phyloP scores from a whole-genome alignment of 345 rosid genomes.

The Eucalyptus regnans region DNA sequence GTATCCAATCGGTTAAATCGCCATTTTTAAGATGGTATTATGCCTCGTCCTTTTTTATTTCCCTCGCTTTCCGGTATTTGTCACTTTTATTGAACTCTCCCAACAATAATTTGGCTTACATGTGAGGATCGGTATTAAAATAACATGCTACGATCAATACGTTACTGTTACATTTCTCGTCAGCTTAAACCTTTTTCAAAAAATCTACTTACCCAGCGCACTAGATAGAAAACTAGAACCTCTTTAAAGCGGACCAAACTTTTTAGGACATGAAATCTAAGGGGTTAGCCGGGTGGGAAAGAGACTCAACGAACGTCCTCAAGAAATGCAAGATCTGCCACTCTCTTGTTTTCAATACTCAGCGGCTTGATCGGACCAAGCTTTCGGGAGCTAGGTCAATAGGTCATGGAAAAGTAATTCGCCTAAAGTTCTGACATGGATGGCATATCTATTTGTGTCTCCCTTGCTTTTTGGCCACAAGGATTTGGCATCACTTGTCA shows the following conservation, averaged over 20 bases:
- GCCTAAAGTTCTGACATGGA: background rate
- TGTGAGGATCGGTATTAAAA: background rate
- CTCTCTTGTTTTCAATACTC: background rate
- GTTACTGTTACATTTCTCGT: accelerated
- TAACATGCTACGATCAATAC: background rate
- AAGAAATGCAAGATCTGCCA: background rate
- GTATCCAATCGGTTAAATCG: background rate
- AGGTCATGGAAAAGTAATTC: background rate
- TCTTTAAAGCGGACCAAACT: background rate
- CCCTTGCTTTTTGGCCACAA: background rate
- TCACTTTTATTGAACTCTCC: background rate
- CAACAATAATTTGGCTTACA: background rate
- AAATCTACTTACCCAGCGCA: background rate
- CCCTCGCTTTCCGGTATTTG: accelerated
- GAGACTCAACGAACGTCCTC: background rate
- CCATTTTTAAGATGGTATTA: background rate
- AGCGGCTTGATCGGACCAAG: background rate
- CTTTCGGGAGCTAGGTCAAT: background rate
- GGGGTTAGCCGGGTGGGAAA: background rate
- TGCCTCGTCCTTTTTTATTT: accelerated
- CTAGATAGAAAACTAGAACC: background rate
- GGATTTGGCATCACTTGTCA: background rate
- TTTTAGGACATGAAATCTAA: background rate
- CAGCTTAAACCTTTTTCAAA: background rate
- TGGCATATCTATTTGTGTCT: background rate